Percentiles rank a stretch among this genome's conserved stretches.
These are phyloP conservation scores for Yamadazyma sp. DNA, from an alignment of 805 yeast genomes.

Conservation along the genomic window DNA sequence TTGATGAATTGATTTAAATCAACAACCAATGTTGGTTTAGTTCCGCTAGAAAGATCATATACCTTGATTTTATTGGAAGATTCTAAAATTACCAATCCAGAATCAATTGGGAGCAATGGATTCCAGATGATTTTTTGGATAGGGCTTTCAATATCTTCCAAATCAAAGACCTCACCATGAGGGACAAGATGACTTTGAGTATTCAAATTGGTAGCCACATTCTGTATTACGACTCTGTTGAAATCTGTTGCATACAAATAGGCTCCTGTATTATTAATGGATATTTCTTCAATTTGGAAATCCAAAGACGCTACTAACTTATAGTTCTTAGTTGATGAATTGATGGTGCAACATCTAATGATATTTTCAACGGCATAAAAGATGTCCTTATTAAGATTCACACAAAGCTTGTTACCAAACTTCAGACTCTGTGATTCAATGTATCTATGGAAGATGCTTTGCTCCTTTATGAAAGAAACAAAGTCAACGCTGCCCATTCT, in stretches of 20 bases:
- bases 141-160: slow-evolving; percentile 14
- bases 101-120: slow-evolving; percentile 17
- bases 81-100: slow-evolving; percentile 23
- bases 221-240: slow-evolving; percentile 9
- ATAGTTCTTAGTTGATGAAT: slow-evolving; percentile 19
- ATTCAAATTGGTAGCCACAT: not conserved
- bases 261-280: slow-evolving; percentile 39
- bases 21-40: slow-evolving; percentile 1
- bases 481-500: slow-evolving; percentile 3
- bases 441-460: slow-evolving; percentile 10
- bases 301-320: slow-evolving; percentile 8
- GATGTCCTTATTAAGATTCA: slow-evolving; percentile 21
- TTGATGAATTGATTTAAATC: slow-evolving; percentile 5
- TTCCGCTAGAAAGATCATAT: slow-evolving; percentile 5
- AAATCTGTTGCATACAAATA: slow-evolving; percentile 27
- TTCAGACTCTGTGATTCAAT: not conserved
- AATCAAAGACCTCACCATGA: slow-evolving; percentile 10
- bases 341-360: slow-evolving; percentile 28
- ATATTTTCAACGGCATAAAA: slow-evolving; percentile 30
- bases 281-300: slow-evolving; percentile 30
- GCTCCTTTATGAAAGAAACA: slow-evolving; percentile 5
- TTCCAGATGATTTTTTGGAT: slow-evolving; percentile 28
- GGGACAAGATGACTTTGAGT: not conserved
- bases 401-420: slow-evolving; percentile 7
- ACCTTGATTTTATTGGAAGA: slow-evolving; percentile 15